These are phyloP conservation scores for Saccharomycopsis hybrid DNA, from an alignment of 1,139 yeast species.

Conservation along the genomic window DNA sequence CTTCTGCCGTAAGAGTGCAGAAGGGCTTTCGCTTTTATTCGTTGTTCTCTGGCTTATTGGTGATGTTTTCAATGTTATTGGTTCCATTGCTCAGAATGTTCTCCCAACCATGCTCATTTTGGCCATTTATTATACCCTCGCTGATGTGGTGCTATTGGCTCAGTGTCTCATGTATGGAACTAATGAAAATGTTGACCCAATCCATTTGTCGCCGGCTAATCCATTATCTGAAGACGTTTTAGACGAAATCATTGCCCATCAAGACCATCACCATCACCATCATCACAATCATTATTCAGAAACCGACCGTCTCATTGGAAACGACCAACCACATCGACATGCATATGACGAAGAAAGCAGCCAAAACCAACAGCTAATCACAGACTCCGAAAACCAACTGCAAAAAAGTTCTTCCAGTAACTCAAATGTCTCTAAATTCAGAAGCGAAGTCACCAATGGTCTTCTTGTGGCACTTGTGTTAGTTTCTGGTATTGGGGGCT, in stretches of 20 bases:
- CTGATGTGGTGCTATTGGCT: constrained; percentile 74
- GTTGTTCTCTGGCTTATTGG: constrained; percentile 85
- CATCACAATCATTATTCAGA: not conserved
- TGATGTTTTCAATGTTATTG: constrained; percentile 84
- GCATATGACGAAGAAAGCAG: too few relatives aligned
- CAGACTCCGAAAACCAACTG: not conserved
- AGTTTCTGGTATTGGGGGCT: constrained; percentile 75
- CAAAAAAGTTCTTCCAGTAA: not conserved
- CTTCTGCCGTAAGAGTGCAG: constrained; percentile 74
- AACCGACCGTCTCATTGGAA: not conserved
- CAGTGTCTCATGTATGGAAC: constrained; percentile 68
- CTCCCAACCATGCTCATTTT: constrained; percentile 88
- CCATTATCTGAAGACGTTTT: constrained; percentile 69
- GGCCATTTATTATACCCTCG: constrained; percentile 86
- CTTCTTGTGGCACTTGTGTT: constrained; percentile 66
- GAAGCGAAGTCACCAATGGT: constrained; percentile 39
- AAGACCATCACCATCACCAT: not conserved
- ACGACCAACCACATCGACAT: not conserved
- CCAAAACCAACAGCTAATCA: not conserved
- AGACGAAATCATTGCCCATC: constrained; percentile 41
- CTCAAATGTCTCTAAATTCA: not conserved
- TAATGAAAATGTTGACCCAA: constrained; percentile 54
- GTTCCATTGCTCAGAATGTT: constrained; percentile 81
- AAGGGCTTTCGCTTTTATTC: constrained; percentile 77
- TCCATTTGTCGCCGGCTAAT: constrained; percentile 84